Evolutionary conservation across 148 eudicot genomes (phyloP).

Genomic region (Polygonum aviculare): DNA sequence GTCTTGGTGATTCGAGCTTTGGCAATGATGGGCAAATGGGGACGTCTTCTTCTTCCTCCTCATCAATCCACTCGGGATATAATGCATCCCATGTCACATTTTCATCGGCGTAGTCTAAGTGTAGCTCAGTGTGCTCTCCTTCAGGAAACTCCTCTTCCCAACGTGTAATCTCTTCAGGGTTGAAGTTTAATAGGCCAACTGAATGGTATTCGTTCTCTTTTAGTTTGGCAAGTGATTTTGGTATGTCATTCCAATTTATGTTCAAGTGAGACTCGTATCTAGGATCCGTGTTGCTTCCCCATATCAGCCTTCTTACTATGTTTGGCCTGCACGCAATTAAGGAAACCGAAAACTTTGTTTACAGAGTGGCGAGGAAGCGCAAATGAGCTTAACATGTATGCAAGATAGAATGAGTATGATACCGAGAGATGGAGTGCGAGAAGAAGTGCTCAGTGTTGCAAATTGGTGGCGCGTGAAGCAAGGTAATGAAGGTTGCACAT

Average conservation of each 20-base stretch:
- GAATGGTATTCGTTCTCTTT: slow-evolving; percentile 27
- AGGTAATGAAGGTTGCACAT: slow-evolving; percentile 22
- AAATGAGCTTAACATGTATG: background rate
- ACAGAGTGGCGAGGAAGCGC: background rate
- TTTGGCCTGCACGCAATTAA: slow-evolving; percentile 26
- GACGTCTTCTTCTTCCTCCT: slow-evolving; percentile 73
- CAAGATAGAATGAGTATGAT: slow-evolving; percentile 5
- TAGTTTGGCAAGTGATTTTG: slow-evolving; percentile 22
- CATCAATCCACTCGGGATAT: slow-evolving; percentile 94
- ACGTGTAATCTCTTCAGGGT: slow-evolving; percentile 29
- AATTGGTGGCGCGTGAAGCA: slow-evolving; percentile 33
- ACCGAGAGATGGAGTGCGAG: slow-evolving; percentile 36
- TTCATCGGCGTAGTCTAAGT: slow-evolving; percentile 34
- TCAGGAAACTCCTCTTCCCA: slow-evolving; percentile 49
- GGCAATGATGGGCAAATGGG: slow-evolving; percentile 65
- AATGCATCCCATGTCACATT: slow-evolving; percentile 66
- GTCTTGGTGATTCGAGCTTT: slow-evolving; percentile 41
- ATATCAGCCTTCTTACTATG: slow-evolving; percentile 47
- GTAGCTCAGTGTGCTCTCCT: slow-evolving; percentile 30
- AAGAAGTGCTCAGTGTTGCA: slow-evolving; percentile 22
- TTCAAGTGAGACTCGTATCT: slow-evolving; percentile 45
- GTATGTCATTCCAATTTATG: slow-evolving; percentile 58
- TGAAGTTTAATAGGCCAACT: slow-evolving; percentile 62
- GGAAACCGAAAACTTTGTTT: background rate
- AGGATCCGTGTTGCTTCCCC: slow-evolving; percentile 46